These are phyloP conservation scores for Styphnolobium japonicum DNA, from an alignment of 306 rosid genomes.

Conservation along the genomic window DNA sequence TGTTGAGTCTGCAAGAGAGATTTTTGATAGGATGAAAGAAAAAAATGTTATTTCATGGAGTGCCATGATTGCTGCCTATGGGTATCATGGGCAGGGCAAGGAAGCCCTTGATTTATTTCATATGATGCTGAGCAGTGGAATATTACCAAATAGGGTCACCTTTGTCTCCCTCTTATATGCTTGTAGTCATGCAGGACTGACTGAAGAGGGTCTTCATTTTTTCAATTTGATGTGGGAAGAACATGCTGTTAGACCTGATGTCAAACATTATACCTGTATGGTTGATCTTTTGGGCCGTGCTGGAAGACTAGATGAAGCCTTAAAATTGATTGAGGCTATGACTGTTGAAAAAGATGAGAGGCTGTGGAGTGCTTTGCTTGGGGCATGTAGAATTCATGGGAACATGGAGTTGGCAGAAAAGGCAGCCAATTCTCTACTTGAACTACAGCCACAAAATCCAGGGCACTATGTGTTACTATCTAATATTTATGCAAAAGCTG, in stretches of 20 bases:
- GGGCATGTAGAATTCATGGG: conserved; percentile 69
- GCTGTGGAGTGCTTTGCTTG: conserved; percentile 82
- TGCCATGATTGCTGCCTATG: conserved; percentile 81
- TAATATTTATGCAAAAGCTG: conserved; percentile 75
- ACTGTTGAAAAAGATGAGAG: conserved; percentile 59
- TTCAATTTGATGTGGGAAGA: conserved; percentile 57
- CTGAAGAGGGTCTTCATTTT: conserved; percentile 60
- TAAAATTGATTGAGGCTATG: conserved; percentile 51
- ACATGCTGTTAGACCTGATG: conserved; percentile 59
- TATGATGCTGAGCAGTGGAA: conserved; percentile 52
- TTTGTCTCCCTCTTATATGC: conserved; percentile 78
- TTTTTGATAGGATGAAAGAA: conserved; percentile 60
- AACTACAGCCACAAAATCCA: conserved; percentile 61
- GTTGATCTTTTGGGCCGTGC: conserved; percentile 87
- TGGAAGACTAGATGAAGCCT: conserved; percentile 71
- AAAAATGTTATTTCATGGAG: conserved; percentile 81
- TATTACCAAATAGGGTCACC: conserved; percentile 58
- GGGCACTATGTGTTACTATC: conserved; percentile 75
- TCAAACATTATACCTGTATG: conserved; percentile 76
- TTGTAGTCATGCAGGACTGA: conserved; percentile 76
- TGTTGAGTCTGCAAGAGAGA: conserved; percentile 58
- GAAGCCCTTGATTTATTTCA: conserved; percentile 58
- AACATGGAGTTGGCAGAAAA: conserved; percentile 66
- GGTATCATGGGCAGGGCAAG: conserved; percentile 68
- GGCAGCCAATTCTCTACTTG: conserved; percentile 61